Evolutionary conservation across 305 asterid species (phyloP).

Genomic region (Fraxinus xanthoxyloides): DNA sequence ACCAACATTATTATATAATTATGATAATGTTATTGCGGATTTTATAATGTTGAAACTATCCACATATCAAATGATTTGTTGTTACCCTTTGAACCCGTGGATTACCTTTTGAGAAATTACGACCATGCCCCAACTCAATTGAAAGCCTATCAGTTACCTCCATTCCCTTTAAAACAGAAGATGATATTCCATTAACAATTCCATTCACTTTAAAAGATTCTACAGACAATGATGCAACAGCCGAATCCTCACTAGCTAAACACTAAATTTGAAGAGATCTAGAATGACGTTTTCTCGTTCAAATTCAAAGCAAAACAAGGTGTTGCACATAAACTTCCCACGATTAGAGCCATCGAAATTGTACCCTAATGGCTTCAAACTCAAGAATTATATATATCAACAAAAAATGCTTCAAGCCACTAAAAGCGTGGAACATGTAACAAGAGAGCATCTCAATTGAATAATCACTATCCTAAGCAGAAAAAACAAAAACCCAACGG

Average conservation of each 20-base stretch:
- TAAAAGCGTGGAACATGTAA: background rate
- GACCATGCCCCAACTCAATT: constrained; percentile 29
- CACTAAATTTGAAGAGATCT: constrained; percentile 38
- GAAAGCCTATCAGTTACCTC: constrained; percentile 30
- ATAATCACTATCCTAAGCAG: constrained; percentile 4
- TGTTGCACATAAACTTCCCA: constrained; percentile 33
- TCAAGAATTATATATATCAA: background rate
- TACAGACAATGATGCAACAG: constrained; percentile 33
- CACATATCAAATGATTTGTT: no score
- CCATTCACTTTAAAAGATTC: constrained; percentile 43
- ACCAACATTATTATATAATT: no score
- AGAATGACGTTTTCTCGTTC: constrained; percentile 31
- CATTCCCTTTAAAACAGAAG: constrained; percentile 39
- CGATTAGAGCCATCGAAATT: constrained; percentile 53
- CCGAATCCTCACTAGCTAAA: constrained; percentile 39
- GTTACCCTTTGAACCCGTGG: no score
- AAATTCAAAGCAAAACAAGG: constrained; percentile 27
- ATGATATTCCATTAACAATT: no score
- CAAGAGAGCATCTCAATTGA: background rate
- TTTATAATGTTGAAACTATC: no score
- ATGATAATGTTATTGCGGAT: no score
- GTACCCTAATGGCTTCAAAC: constrained; percentile 7
- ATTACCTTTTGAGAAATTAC: no score
- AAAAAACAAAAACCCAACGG: background rate
- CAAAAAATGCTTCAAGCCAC: constrained; percentile 5